Conservation (phyloP, 2,329 filamentous ascomycete species). For the Cercospora sp. region DNA sequence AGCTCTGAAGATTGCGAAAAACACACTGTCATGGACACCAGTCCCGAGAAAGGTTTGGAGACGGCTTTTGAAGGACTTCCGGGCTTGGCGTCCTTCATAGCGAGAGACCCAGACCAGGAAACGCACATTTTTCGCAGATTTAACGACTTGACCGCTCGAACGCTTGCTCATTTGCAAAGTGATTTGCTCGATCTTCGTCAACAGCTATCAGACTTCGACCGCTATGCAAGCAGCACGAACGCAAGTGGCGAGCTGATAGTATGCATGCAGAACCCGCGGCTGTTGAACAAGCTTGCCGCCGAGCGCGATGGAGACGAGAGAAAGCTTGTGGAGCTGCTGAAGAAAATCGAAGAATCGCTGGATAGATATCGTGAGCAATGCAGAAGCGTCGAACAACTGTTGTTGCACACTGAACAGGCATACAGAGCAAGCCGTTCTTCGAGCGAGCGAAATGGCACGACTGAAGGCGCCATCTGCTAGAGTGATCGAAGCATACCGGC, state of each 20-base stretch:
- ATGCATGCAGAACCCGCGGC: neutral
- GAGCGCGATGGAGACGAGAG: neutral
- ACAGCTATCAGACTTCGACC: neutral
- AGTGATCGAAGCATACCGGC: neutral
- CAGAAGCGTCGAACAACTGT: too few relatives aligned
- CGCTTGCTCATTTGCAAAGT: neutral
- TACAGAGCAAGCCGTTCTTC: neutral
- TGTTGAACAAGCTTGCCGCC: neutral
- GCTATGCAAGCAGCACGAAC: too few relatives aligned
- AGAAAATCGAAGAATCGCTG: neutral
- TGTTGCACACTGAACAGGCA: neutral
- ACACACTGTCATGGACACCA: too few relatives aligned
- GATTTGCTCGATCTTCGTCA: neutral
- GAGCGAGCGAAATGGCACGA: neutral
- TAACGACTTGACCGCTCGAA: neutral
- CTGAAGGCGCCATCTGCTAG: neutral
- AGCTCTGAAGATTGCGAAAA: too few relatives aligned
- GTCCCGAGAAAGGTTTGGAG: too few relatives aligned
- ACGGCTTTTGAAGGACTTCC: too few relatives aligned
- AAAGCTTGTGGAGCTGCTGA: neutral
- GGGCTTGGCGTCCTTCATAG: too few relatives aligned
- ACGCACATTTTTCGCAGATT: neutral
- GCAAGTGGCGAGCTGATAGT: neutral
- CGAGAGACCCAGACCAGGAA: too few relatives aligned
- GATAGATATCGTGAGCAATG: neutral